Conservation (phyloP, 1,284 basidiomycete species). For the Papiliotrema nemorosa region DNA sequence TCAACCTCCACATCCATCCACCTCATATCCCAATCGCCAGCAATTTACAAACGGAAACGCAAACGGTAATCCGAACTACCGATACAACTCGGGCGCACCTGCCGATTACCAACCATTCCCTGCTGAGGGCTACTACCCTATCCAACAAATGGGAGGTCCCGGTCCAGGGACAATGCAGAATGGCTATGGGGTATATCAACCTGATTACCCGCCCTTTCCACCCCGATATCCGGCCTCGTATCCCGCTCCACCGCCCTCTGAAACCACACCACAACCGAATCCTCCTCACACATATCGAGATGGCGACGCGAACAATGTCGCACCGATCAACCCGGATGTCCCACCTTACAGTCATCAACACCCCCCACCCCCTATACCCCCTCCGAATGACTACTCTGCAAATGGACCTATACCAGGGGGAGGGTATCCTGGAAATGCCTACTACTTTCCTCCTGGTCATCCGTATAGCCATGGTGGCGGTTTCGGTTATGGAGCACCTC, state of each 20-base stretch:
- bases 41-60: neutral
- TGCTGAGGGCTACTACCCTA: constrained; percentile 6
- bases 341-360: constrained; percentile 8
- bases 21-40: neutral
- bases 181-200: constrained; percentile 18
- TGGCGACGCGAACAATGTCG: neutral
- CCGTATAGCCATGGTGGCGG: constrained; percentile 44
- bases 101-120: no score
- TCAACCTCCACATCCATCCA: neutral
- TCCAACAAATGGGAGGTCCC: constrained; percentile 32
- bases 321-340: neutral
- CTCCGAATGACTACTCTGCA: neutral
- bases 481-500: constrained; percentile 26
- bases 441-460: constrained; percentile 36
- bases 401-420: neutral
- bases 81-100: no score
- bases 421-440: neutral
- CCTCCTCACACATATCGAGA: neutral
- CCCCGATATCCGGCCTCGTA: neutral
- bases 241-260: neutral
- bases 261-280: neutral
- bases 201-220: neutral
- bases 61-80: neutral
- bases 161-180: constrained; percentile 46
- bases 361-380: constrained; percentile 10